A percentile compares a stretch with the other conserved stretches of the same genome.
phyloP scores from a whole-genome alignment of 257 asterid genomes.

The Penstemon newberryi region DNA sequence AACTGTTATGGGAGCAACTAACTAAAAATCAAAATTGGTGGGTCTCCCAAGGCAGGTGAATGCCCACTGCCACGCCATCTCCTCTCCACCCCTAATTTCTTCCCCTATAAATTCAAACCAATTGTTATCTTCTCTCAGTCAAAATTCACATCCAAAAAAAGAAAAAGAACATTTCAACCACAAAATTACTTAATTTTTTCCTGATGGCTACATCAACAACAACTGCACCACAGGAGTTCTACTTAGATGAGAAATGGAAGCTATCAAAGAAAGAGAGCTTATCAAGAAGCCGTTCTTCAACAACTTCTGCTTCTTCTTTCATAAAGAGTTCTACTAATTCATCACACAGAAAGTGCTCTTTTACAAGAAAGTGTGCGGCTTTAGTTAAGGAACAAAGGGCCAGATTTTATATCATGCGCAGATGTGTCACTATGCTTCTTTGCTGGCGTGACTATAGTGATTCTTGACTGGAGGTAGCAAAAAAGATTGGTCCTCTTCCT shows the following conservation, averaged over 20 bases:
- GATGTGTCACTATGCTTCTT: conserved; percentile 85
- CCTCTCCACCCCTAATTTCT: conserved; percentile 5
- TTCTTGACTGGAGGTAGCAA: conserved; percentile 38
- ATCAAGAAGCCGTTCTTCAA: conserved; percentile 34
- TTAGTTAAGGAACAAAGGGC: conserved; percentile 87
- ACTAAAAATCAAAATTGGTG: conserved; percentile 26
- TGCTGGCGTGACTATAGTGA: conserved; percentile 86
- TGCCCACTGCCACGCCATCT: conserved; percentile 48
- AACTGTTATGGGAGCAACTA: too few relatives aligned
- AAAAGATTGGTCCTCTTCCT: conserved; percentile 38
- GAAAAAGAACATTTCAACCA: conserved; percentile 16
- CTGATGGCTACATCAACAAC: conserved; percentile 20
- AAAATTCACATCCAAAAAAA: conserved; percentile 3
- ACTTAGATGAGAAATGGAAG: conserved; percentile 44
- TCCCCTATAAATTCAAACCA: conserved; percentile 47
- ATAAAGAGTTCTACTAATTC: conserved; percentile 26
- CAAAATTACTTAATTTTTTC: neutral
- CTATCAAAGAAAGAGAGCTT: conserved; percentile 38
- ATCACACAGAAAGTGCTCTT: conserved; percentile 53
- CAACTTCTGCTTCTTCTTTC: conserved; percentile 21
- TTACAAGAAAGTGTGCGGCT: conserved; percentile 74
- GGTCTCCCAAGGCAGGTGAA: conserved; percentile 53
- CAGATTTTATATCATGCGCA: conserved; percentile 80
- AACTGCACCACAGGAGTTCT: conserved; percentile 31
- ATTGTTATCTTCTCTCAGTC: conserved; percentile 4